phyloP scores from a whole-genome alignment of 495 filamentous ascomycete genomes.

The Sordaria brevicollis region DNA sequence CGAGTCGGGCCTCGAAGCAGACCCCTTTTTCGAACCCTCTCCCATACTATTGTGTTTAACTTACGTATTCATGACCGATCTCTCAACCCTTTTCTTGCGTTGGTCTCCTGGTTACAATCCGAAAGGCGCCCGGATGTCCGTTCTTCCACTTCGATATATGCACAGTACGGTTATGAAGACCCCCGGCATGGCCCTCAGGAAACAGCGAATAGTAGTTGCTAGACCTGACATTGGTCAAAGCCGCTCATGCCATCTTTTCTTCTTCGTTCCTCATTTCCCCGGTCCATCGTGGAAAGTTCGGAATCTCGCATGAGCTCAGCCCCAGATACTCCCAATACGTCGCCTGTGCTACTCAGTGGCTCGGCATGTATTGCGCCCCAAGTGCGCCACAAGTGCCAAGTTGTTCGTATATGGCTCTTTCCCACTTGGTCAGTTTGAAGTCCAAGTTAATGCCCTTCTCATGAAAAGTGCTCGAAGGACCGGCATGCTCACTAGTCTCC shows the following conservation, averaged over 20 bases:
- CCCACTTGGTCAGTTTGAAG: neutral
- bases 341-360: neutral
- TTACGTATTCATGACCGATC: neutral
- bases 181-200: too few species aligned
- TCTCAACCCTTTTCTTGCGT: neutral
- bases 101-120: neutral
- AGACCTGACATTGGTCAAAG: neutral
- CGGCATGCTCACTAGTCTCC: neutral
- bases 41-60: neutral
- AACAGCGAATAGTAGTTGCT: neutral
- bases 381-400: neutral
- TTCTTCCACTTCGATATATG: neutral
- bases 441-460: neutral
- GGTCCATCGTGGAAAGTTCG: neutral
- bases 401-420: neutral
- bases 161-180: neutral
- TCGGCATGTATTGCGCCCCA: neutral
- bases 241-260: neutral
- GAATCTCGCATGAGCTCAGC: neutral
- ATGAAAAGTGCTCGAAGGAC: neutral
- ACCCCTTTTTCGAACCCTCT: neutral
- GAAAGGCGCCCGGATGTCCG: neutral
- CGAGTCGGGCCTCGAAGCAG: neutral
- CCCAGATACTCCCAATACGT: neutral
- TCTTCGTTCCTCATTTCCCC: neutral